Base-by-base conservation (phyloP, 257 asterid species). In the Rhazya stricta region DNA sequence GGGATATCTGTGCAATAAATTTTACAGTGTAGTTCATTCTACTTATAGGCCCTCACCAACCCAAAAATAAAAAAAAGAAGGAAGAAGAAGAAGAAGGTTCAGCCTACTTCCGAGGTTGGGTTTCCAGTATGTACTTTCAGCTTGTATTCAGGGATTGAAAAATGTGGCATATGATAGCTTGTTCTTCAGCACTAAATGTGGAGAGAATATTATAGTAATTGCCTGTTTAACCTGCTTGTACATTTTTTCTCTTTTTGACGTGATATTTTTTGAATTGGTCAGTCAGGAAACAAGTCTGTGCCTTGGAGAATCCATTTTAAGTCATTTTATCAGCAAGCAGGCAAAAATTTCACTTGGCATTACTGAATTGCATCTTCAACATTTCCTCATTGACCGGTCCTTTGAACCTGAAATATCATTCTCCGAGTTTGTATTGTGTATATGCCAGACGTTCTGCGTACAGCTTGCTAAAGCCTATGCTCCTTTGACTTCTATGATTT, bases 401-500 rank as follows among this genome's bases (percentile, higher is more conserved):
- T 13, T 62, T 1, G 43, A 29, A 32, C 68, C 9, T 62, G 12
- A 16, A 32, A 32, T 62, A 37, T 62, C 68, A 30, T 18, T 43
- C 5, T 30, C 39, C 61, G 23, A 12, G 41, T 60, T 30, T 60
- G 41, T 9, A 30, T 16, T 2, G 43, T 41, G 10, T 45, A 48
- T 30, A 45, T 25, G 54, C 54, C 25, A 41, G 57, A n/a, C 42
- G 50, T 30, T 43, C 32, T 7, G 25, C 41, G 0, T n/a, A 21
- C 34, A 23, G 42, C 65, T 43, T 19, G 25, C 66, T 77, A 23
- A 25, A 5, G 27, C 43, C 11, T 34, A 15, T 36, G 25, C 61
- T 21, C 30, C 48, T 32, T 9, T 42, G 5, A n/a, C 19, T 2
- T 56, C 80, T 61, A 74, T 76, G 5, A 74, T 73, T 74, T 60